phyloP scores from a whole-genome alignment of 495 filamentous ascomycete genomes.

The Pyronema omphalodes region DNA sequence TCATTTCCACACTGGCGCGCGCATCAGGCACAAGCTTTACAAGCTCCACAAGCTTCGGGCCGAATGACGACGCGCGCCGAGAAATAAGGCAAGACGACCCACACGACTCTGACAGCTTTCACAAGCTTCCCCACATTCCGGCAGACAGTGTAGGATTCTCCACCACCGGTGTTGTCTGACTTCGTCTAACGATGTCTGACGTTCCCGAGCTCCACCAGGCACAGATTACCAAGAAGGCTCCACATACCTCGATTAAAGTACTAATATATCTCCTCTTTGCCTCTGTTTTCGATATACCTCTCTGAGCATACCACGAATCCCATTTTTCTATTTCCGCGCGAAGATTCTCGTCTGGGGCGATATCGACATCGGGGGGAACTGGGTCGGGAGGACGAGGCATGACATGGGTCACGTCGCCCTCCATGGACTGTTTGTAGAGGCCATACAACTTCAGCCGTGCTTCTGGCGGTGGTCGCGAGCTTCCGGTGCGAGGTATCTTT shows the following conservation, averaged over 20 bases:
- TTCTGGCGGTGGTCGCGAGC: constrained; percentile 62
- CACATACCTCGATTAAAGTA: constrained; percentile 52
- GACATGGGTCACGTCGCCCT: constrained; percentile 83
- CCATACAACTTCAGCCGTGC: constrained; percentile 88
- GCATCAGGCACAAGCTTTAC: too few species aligned
- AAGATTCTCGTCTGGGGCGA: constrained; percentile 27
- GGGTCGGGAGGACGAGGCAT: constrained; percentile 55
- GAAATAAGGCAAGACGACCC: too few species aligned
- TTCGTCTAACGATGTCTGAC: not conserved
- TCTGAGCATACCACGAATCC: constrained; percentile 87
- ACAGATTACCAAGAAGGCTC: constrained; percentile 12
- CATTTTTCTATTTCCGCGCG: constrained; percentile 43
- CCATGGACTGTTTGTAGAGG: constrained; percentile 97
- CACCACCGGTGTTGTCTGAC: not conserved
- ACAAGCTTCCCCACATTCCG: not conserved
- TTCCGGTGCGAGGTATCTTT: constrained; percentile 85
- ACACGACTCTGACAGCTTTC: too few species aligned
- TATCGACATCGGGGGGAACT: constrained; percentile 24
- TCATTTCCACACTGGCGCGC: too few species aligned
- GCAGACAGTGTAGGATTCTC: not conserved
- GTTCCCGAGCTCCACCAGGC: not conserved
- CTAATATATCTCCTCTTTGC: constrained; percentile 88
- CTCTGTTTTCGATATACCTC: constrained; percentile 64
- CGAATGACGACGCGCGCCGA: too few species aligned
- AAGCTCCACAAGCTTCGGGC: too few species aligned